Evolutionary conservation across 176 grass and related monocot species (phyloP), one percentile per base, ranked within the genome.

Genomic region (Carex cristatella): DNA sequence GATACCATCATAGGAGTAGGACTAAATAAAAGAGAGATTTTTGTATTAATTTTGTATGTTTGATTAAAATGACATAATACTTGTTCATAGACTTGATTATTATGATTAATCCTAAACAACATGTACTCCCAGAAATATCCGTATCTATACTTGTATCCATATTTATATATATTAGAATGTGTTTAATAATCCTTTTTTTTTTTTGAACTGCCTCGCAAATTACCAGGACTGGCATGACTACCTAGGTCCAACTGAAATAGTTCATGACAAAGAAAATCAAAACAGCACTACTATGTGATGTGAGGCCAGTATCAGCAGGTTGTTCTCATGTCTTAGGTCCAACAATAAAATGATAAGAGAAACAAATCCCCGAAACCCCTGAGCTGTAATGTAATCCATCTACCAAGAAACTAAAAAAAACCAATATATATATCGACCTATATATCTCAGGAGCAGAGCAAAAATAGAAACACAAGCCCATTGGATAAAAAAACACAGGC

Each of bases 341-440:
- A 53, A 65, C 32, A 83, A 69, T 56, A 30, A 83, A 83, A 67
- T 54, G 49, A 49, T 69, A 83, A 10, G 79, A 69, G 28, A 69
- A 55, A 54, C 63, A 51, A 69, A 83, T 55, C 33, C 9, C 28
- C 61, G 57, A 67, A 83, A 69, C 81, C 65, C 81, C 61, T 23
- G 65, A 51, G 30, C 53, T 58, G 28, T 70, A 81, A 61, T 83
- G 81, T 83, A 69, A 83, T 83, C 40, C 63, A 69, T 54, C 81
- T 66, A 49, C 42, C 13, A 48, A 64, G 28, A 53, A 67, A 80
- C 86, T 90, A 92, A 90, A 54, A 23, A 53, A 54, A 66, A 81
- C 61, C 61, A 82, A 56, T 56, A 80, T 56, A 80, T 56, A 86
- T 88, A 92, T 90, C 68, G 61, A 65, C 92, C 91, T 92, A 92